Base-by-base conservation (phyloP, 352 stramenopile genomes). In the Thalassiosira ordinaria region DNA sequence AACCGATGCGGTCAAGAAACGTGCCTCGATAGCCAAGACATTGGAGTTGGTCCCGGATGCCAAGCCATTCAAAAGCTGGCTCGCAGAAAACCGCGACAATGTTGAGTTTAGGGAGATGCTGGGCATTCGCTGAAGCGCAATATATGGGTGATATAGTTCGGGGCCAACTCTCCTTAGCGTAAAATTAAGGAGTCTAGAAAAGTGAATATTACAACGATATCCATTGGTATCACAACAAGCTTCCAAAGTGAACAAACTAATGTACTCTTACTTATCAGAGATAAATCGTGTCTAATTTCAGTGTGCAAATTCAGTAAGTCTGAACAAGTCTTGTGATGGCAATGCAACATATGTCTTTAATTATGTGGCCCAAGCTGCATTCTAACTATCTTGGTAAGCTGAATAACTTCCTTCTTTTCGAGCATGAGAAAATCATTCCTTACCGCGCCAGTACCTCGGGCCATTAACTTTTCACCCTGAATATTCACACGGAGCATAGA, bases 321-420 rank as follows among this genome's bases (percentile, higher is more conserved):
- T n/a, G n/a, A n/a, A n/a, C n/a, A n/a, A n/a, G n/a, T n/a, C n/a
- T n/a, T n/a, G n/a, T n/a, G n/a, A n/a, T n/a, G n/a, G n/a, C n/a
- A n/a, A n/a, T n/a, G n/a, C 41, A 51, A 6, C 6, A 51, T 5
- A 51, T 51, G 52, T 37, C 18, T 66, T 62, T 29, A 73, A 31
- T 51, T 73, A 8, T 55, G 41, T 52, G 57, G 73, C 24, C 61
- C 72, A 56, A 86, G 61, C 63, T 87, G 80, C 56, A 82, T 71
- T 56, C 61, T 77, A 2, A 87, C 80, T 53, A 84, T 78, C 70
- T 80, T 83, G 0, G 75, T 79, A 53, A 94, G 66, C 56, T 83
- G 70, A 37, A 82, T 69, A 14, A 94, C 78, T 78, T 94, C 87
- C 37, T 94, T 94, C 74, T 93, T 93, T 67, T 94, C 89, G 41